Base-by-base conservation (phyloP, 176 grass and related monocot species). In the Lolium multiflorum region DNA sequence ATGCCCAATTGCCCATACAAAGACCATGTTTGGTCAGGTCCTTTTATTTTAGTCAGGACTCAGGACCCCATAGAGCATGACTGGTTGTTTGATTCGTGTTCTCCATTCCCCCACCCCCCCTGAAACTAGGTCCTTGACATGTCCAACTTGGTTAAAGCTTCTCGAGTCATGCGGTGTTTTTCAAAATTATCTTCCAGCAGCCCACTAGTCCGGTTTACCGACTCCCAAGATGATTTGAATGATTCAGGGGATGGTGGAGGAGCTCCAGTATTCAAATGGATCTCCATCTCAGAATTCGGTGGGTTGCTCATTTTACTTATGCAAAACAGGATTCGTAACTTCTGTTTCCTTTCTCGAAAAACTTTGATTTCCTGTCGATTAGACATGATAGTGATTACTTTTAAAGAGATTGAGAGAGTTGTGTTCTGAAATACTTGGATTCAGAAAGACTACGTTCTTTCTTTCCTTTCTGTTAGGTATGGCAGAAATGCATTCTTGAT, bases 181-280 rank as follows among this genome's bases (percentile, higher is more conserved):
- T 85, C 90, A 28, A 92, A 98, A 79, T 71, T 71, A 64, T 54
- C 92, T 62, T 12, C 35, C 39, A 82, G 86, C 49, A 58, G 82
- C 67, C 77, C 84, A 1, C 35, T 98, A 11, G n/a, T 89, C 35
- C 62, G 79, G 74, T 98, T 92, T 89, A 88, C 75, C 61, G 84
- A 88, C 49, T 38, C 8, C 52, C 77, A 89, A 73, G 88, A 90
- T 79, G 79, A 96, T 79, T 58, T 93, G 59, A 88, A 87, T 90
- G 94, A 96, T 89, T 82, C 17, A 71, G 94, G 94, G 82, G 94
- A 98, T 87, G 90, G 97, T 74, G 94, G 94, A 84, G 92, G 97
- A 63, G 31, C 81, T 83, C 84, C 92, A 39, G 88, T 98, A 37
- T 91, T 90, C 80, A 86, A 46, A 76, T 94, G 71, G 69, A 75